Evolutionary conservation across 2,329 filamentous ascomycete species (phyloP), one percentile per base, ranked within the genome.

Genomic region (Scedosporium boydii): DNA sequence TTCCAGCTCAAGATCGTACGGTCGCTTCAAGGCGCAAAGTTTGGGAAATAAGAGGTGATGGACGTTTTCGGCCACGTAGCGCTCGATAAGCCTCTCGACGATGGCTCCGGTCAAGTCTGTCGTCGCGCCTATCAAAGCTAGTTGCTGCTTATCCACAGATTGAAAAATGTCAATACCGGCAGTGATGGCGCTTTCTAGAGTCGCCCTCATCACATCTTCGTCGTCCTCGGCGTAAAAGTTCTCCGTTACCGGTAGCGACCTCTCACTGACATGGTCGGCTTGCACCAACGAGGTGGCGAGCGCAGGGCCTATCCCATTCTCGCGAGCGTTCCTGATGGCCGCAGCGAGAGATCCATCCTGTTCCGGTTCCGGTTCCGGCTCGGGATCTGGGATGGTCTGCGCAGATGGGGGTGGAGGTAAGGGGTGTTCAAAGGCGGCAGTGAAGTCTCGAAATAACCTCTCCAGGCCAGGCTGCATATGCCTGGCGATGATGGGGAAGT

Each of bases 381-480:
- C 27, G 4, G 27, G 27, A 68, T 89, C 83, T 42, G 83, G 81
- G 63, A 87, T 86, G 42, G 81, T 75, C 6, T 73, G 70, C 18
- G 86, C 82, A 1, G 86, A 86, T 1, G 85, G 89, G 1, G 89
- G 88, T 16, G 89, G 88, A 2, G 91, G 91, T 5, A 96, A 75
- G 5, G 91, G 91, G 69, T 90, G 92, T 66, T 96, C 90, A 67
- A 97, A 88, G 62, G 93, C 89, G 55, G 85, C 85, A 5, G 86
- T 88, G 72, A 99, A 98, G 68, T 98, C 93, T 64, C 88, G 87
- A 70, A 98, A 96, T 27, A 98, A 77, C 69, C 87, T 88, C 70
- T 99, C 93, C 41, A 99, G 76, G 0, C 95, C 95, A 1, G 88
- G 85, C 68, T 97, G 92, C 92, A 99, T 96, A 74, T 99, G 95